A percentile compares a stretch with the other conserved stretches of the same genome.
phyloP scores from a whole-genome alignment of 2,329 filamentous ascomycete genomes.

The Colletotrichum tropicicola region DNA sequence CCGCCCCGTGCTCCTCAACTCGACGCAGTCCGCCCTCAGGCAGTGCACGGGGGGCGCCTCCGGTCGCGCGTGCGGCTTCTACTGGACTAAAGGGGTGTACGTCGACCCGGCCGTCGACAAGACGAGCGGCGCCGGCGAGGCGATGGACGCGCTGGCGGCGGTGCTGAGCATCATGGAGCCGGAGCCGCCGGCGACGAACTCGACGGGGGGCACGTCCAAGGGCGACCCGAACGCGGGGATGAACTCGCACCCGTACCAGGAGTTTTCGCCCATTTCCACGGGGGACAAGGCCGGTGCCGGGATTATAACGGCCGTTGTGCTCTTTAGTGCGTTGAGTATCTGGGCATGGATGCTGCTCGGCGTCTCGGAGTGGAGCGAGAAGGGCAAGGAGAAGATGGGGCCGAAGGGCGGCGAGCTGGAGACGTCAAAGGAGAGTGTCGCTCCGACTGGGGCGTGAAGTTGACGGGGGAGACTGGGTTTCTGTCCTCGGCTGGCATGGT shows the following conservation, averaged over 20 bases:
- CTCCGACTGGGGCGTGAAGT: not conserved
- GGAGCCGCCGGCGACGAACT: conserved; percentile 51
- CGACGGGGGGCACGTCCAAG: conserved; percentile 60
- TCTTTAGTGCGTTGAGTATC: conserved; percentile 63
- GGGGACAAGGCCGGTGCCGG: conserved; percentile 76
- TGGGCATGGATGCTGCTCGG: conserved; percentile 50
- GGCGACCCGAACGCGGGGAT: conserved; percentile 43
- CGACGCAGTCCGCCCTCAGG: conserved; percentile 65
- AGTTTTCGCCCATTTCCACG: conserved; percentile 47
- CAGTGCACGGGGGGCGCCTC: conserved; percentile 69
- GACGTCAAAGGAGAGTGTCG: conserved; percentile 6
- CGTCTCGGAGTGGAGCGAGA: conserved; percentile 15
- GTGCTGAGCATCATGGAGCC: conserved; percentile 58
- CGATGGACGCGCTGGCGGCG: conserved; percentile 65
- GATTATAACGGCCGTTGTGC: conserved; percentile 66
- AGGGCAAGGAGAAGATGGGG: conserved; percentile 1
- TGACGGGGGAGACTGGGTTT: not conserved
- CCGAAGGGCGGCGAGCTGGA: not conserved
- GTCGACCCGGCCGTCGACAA: conserved; percentile 58
- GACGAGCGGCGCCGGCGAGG: conserved; percentile 66
- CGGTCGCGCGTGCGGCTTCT: conserved; percentile 69
- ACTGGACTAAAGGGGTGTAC: conserved; percentile 62
- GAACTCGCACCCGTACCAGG: conserved; percentile 13
- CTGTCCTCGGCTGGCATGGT: no score
- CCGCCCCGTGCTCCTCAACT: conserved; percentile 64